Conservation (phyloP, 108 stramenopile genomes). For the Skeletonema potamos region DNA sequence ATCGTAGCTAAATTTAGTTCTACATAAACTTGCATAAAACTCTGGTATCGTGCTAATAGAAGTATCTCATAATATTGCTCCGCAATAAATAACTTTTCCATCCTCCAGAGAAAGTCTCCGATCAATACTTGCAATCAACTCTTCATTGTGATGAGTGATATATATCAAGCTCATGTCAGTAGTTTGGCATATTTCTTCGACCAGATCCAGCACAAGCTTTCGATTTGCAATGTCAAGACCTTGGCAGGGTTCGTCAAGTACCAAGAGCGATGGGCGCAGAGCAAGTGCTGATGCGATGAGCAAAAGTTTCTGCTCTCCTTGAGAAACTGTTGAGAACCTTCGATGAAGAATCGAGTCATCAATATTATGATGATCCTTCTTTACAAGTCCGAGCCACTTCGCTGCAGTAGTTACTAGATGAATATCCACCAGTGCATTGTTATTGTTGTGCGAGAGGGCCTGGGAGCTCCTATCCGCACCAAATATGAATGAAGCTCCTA, state of each 20-base stretch:
- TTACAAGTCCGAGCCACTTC: constrained; percentile 32
- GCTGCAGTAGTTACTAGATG: constrained; percentile 7
- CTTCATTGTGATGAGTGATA: constrained; percentile 79
- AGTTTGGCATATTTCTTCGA: constrained; percentile 57
- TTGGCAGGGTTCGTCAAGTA: constrained; percentile 79
- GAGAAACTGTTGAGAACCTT: constrained; percentile 62
- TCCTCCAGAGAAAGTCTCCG: constrained; percentile 57
- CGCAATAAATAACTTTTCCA: constrained; percentile 49
- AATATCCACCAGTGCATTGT: constrained; percentile 2
- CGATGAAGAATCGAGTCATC: constrained; percentile 17
- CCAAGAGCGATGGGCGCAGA: constrained; percentile 56
- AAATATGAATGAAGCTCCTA: constrained; percentile 25
- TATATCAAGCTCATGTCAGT: constrained; percentile 70
- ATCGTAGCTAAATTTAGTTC: too few relatives aligned
- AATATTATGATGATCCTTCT: neutral
- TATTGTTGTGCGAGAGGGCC: neutral
- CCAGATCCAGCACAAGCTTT: constrained; percentile 43
- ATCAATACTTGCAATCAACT: constrained; percentile 53
- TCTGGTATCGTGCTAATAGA: too few relatives aligned
- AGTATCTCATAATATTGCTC: neutral
- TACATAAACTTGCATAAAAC: too few relatives aligned
- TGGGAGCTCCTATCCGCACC: constrained; percentile 10
- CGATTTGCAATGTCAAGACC: constrained; percentile 69
- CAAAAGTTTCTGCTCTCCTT: constrained; percentile 81
- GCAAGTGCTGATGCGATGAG: constrained; percentile 68